phyloP scores from a whole-genome alignment of 768 basidiomycete genomes.

The Xerocomellus chrysenteron region DNA sequence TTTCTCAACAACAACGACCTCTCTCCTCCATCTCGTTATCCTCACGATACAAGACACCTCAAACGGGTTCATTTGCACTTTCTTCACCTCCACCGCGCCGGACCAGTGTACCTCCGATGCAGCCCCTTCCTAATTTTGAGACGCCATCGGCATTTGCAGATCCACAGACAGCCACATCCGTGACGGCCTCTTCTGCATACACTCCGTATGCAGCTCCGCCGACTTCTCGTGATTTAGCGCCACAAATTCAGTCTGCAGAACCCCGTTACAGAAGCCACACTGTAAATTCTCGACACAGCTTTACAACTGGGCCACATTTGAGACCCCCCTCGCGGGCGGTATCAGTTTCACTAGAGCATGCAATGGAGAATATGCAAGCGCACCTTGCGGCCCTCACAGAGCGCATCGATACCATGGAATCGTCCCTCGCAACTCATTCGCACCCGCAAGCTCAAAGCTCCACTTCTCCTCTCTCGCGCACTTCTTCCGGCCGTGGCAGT shows the following conservation, averaged over 20 bases:
- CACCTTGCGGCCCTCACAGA: slow-evolving; percentile 81
- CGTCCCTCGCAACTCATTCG: slow-evolving; percentile 30
- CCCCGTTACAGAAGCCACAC: slow-evolving; percentile 37
- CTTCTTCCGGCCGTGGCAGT: slow-evolving; percentile 43
- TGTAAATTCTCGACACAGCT: slow-evolving; percentile 36
- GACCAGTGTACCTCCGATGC: slow-evolving; percentile 53
- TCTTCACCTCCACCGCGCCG: slow-evolving; percentile 51
- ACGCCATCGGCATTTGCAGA: slow-evolving; percentile 73
- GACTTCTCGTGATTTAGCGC: slow-evolving; percentile 38
- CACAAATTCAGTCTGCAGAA: slow-evolving; percentile 38
- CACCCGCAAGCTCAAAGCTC: slow-evolving; percentile 40
- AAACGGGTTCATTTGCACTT: slow-evolving; percentile 58
- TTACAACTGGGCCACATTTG: slow-evolving; percentile 31
- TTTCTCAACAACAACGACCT: slow-evolving; percentile 49
- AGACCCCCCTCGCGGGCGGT: slow-evolving; percentile 44
- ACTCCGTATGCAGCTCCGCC: slow-evolving; percentile 38
- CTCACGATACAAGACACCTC: slow-evolving; percentile 77
- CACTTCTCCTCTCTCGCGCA: slow-evolving; percentile 42
- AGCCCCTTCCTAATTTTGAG: slow-evolving; percentile 70
- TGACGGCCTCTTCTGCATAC: slow-evolving; percentile 38
- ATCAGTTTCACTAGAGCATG: slow-evolving; percentile 55
- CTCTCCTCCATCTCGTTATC: slow-evolving; percentile 66
- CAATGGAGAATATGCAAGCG: slow-evolving; percentile 76
- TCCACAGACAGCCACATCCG: slow-evolving; percentile 37
- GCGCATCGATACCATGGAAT: slow-evolving; percentile 71